Evolutionary conservation across 176 grass and related monocot species (phyloP).

Genomic region (Avena eriantha): DNA sequence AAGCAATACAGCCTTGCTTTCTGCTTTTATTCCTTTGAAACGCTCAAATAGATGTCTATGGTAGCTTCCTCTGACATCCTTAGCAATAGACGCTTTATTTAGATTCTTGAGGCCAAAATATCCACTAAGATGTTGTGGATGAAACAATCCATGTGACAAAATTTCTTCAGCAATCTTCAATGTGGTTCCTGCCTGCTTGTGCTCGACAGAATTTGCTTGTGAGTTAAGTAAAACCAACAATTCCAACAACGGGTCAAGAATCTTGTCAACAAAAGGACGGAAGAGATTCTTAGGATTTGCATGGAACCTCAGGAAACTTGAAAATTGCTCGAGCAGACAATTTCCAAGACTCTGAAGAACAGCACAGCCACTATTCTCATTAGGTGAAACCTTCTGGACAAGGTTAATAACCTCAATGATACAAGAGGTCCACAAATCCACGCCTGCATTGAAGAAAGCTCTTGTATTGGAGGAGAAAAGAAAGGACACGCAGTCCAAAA

Average conservation of each 20-base stretch:
- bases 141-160: constrained; percentile 86
- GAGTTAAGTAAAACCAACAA: constrained; percentile 86
- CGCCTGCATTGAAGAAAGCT: constrained; percentile 77
- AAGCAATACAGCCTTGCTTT: constrained; percentile 87
- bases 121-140: constrained; percentile 80
- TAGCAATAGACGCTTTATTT: constrained; percentile 40
- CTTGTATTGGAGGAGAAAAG: constrained; percentile 80
- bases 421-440: constrained; percentile 85
- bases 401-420: constrained; percentile 69
- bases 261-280: constrained; percentile 76
- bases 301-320: constrained; percentile 76
- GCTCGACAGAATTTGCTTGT: constrained; percentile 53
- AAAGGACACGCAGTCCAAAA: constrained; percentile 68
- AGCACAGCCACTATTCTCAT: constrained; percentile 52
- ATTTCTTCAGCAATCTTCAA: constrained; percentile 80
- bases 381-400: constrained; percentile 59
- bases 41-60: constrained; percentile 84
- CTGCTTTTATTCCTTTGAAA: constrained; percentile 76
- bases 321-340: constrained; percentile 78
- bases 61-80: constrained; percentile 87
- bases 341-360: constrained; percentile 55
- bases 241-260: constrained; percentile 76
- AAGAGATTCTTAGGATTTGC: constrained; percentile 96
- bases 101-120: constrained; percentile 83
- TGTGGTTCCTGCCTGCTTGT: constrained; percentile 37